These are phyloP conservation scores for Amylocarpus encephaloides DNA, from an alignment of 2,329 filamentous ascomycete species.

Conservation along the genomic window DNA sequence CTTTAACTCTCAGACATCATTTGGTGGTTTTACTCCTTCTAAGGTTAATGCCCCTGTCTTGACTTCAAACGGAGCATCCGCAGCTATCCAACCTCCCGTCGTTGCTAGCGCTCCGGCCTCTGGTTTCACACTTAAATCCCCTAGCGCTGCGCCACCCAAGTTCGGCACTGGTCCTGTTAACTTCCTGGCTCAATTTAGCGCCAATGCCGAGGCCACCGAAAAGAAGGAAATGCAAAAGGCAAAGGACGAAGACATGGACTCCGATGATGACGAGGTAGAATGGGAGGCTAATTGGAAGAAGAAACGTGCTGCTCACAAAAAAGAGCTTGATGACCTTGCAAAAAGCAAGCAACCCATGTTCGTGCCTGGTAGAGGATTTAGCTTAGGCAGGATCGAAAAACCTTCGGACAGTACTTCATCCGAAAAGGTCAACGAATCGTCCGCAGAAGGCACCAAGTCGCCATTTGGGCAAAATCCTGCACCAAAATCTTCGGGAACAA, in stretches of 20 bases:
- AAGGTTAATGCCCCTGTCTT: conserved; percentile 1
- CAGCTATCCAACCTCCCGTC: conserved; percentile 20
- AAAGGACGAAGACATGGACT: conserved; percentile 28
- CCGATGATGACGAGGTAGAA: conserved; percentile 27
- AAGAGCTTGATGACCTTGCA: conserved; percentile 19
- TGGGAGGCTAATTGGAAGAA: conserved; percentile 22
- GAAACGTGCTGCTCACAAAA: conserved; percentile 14
- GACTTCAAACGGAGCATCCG: neutral
- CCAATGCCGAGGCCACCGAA: conserved; percentile 21
- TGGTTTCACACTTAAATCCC: neutral
- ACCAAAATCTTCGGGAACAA: conserved; percentile 31
- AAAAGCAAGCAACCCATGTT: conserved; percentile 15
- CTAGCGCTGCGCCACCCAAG: neutral
- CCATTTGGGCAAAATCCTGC: conserved; percentile 33
- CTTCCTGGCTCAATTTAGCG: conserved; percentile 24
- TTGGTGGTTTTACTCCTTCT: neutral
- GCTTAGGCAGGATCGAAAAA: conserved; percentile 7
- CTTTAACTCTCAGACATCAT: no score
- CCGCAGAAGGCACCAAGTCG: conserved; percentile 1
- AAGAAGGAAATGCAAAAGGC: conserved; percentile 23
- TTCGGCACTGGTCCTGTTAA: conserved; percentile 10
- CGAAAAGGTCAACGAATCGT: conserved; percentile 1
- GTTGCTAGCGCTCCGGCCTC: conserved; percentile 10
- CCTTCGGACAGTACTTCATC: neutral
- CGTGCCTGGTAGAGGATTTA: conserved; percentile 16